Percentiles rank a stretch among this genome's conserved stretches.
Evolutionary conservation across 1,139 yeast genomes (phyloP).

Genomic region (Pichiaceae sp.): DNA sequence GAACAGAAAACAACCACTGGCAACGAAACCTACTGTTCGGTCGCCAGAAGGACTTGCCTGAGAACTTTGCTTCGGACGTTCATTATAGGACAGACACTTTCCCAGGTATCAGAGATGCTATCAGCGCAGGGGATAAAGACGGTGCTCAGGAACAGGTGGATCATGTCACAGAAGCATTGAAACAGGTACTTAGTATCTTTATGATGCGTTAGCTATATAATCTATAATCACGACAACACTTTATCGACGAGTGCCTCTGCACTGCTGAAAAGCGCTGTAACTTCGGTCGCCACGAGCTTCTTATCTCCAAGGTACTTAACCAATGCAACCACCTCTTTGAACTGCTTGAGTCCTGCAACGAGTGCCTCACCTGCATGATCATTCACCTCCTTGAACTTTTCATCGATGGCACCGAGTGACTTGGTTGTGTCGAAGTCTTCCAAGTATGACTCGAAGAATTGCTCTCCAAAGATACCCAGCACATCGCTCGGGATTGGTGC

Average conservation of each 20-base stretch:
- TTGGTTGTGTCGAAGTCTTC: slow-evolving; percentile 8
- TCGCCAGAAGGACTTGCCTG: slow-evolving; percentile 54
- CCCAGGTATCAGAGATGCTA: slow-evolving; percentile 66
- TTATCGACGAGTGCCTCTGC: slow-evolving; percentile 12
- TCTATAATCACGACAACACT: slow-evolving; percentile 3
- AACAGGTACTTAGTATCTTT: background rate
- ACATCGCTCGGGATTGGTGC: slow-evolving; percentile 23
- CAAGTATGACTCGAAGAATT: slow-evolving; percentile 25
- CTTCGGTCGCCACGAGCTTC: slow-evolving; percentile 9
- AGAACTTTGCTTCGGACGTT: slow-evolving; percentile 22
- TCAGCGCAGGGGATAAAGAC: slow-evolving; percentile 39
- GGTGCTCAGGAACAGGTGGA: slow-evolving; percentile 52
- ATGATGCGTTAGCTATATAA: background rate
- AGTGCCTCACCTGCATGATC: slow-evolving; percentile 14
- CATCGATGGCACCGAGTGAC: slow-evolving; percentile 7
- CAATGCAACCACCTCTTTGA: slow-evolving; percentile 15
- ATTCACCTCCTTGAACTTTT: slow-evolving; percentile 10
- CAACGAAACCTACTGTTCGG: slow-evolving; percentile 67
- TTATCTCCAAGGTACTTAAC: slow-evolving; percentile 8
- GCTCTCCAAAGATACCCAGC: slow-evolving; percentile 30
- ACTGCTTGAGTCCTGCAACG: slow-evolving; percentile 13
- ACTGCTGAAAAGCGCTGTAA: slow-evolving; percentile 8
- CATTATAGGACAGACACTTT: slow-evolving; percentile 56
- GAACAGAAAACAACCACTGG: slow-evolving; percentile 52
- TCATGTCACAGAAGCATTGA: slow-evolving; percentile 27